A percentile compares a stretch with the other conserved stretches of the same genome.
Evolutionary conservation across 2,329 filamentous ascomycete species (phyloP).

Genomic region (Alternaria longipes): DNA sequence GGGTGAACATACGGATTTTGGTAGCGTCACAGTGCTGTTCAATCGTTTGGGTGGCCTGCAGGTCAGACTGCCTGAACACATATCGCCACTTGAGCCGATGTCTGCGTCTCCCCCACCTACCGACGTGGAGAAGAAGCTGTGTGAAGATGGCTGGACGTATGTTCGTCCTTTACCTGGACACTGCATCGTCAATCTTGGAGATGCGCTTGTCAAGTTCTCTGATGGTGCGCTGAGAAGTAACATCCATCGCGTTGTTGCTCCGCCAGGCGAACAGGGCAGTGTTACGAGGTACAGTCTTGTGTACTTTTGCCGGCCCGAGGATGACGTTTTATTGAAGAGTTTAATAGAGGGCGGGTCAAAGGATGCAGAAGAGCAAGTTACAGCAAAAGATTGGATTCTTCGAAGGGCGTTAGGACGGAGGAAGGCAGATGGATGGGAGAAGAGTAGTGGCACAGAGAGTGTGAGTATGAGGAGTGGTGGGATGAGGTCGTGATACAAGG

Average conservation of each 20-base stretch:
- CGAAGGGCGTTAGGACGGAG: conserved; percentile 49
- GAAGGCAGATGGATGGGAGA: conserved; percentile 39
- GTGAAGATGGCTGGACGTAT: conserved; percentile 59
- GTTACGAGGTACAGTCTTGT: conserved; percentile 60
- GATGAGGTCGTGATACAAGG: conserved; percentile 6
- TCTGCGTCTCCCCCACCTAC: not conserved
- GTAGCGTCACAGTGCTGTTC: conserved; percentile 65
- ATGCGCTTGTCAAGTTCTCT: conserved; percentile 58
- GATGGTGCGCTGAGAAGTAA: conserved; percentile 53
- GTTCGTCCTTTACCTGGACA: conserved; percentile 62
- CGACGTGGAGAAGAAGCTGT: conserved; percentile 22
- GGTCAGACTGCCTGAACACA: conserved; percentile 56
- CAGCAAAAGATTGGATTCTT: conserved; percentile 56
- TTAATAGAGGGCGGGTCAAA: conserved; percentile 41
- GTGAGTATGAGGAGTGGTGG: conserved; percentile 25
- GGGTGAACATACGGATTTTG: conserved; percentile 67
- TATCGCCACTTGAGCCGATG: conserved; percentile 9
- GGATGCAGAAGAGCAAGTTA: conserved; percentile 44
- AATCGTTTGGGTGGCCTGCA: conserved; percentile 66
- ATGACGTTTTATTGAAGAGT: conserved; percentile 36
- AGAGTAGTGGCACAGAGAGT: conserved; percentile 47
- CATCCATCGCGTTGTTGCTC: conserved; percentile 60
- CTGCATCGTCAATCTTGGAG: conserved; percentile 60
- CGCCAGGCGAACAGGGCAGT: conserved; percentile 57
- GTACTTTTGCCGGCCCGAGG: conserved; percentile 62